A percentile compares a stretch with the other conserved stretches of the same genome.
These are phyloP conservation scores for Ilyonectria robusta DNA, from an alignment of 2,329 filamentous ascomycete genomes.

Conservation along the genomic window DNA sequence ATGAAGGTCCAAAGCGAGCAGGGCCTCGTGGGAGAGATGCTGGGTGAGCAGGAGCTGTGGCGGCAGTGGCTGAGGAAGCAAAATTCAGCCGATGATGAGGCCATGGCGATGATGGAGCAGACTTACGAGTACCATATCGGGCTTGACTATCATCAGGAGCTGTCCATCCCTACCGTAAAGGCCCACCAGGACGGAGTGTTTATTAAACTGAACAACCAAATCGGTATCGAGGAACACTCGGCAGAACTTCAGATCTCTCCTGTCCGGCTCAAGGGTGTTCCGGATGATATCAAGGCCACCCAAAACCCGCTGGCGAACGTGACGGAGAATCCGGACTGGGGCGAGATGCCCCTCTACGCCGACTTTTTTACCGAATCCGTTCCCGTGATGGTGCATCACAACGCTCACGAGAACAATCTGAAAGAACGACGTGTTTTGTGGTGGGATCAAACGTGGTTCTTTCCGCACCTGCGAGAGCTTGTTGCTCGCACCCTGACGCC, in stretches of 20 bases:
- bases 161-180: neutral
- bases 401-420: slow-evolving; percentile 27
- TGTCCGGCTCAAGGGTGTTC: slow-evolving; percentile 8
- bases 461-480: slow-evolving; percentile 30
- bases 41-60: slow-evolving; percentile 44
- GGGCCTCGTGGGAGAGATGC: slow-evolving; percentile 47
- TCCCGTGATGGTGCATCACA: slow-evolving; percentile 38
- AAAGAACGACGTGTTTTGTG: slow-evolving; percentile 33
- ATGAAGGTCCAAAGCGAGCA: slow-evolving; percentile 43
- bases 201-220: slow-evolving; percentile 25
- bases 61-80: slow-evolving; percentile 15
- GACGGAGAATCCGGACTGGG: slow-evolving; percentile 26
- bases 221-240: slow-evolving; percentile 23
- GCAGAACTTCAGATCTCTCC: neutral
- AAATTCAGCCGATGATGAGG: neutral
- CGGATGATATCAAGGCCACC: slow-evolving; percentile 24
- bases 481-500: neutral
- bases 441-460: slow-evolving; percentile 41
- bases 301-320: slow-evolving; percentile 10
- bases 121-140: slow-evolving; percentile 40
- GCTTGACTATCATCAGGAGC: slow-evolving; percentile 35
- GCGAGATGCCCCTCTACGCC: slow-evolving; percentile 32
- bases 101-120: slow-evolving; percentile 9
- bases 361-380: slow-evolving; percentile 40
- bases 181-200: slow-evolving; percentile 21